Evolutionary conservation across 306 rosid species (phyloP).

Genomic region (Rosa chinensis): DNA sequence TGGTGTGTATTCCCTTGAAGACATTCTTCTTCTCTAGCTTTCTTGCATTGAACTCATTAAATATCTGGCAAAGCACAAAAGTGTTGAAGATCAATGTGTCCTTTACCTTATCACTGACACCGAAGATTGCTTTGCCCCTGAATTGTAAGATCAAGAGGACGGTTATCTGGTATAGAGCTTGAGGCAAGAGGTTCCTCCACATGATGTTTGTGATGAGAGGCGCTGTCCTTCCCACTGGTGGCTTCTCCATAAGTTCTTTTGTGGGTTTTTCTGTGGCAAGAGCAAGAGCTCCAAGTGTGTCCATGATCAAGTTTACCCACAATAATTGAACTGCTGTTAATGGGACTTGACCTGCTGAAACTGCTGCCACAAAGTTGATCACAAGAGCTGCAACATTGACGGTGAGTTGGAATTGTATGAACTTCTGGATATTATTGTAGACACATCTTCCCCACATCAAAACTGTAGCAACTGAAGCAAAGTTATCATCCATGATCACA

Average conservation of each 20-base stretch:
- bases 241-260: slow-evolving; percentile 27
- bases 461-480: slow-evolving; percentile 32
- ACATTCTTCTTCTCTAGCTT: slow-evolving; percentile 41
- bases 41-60: slow-evolving; percentile 46
- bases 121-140: slow-evolving; percentile 26
- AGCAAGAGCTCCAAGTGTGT: slow-evolving; percentile 39
- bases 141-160: slow-evolving; percentile 30
- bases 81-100: slow-evolving; percentile 41
- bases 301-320: slow-evolving; percentile 44
- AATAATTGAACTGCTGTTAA: slow-evolving; percentile 33
- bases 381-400: slow-evolving; percentile 36
- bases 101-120: slow-evolving; percentile 27
- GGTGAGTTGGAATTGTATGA: slow-evolving; percentile 44
- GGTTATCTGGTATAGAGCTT: slow-evolving; percentile 31
- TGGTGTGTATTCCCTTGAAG: slow-evolving; percentile 38
- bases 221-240: slow-evolving; percentile 30
- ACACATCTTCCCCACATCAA: slow-evolving; percentile 47
- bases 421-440: slow-evolving; percentile 37
- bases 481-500: slow-evolving; percentile 39
- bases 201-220: slow-evolving; percentile 41
- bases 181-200: slow-evolving; percentile 44
- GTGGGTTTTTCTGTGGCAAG: slow-evolving; percentile 41
- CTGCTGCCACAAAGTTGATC: slow-evolving; percentile 37
- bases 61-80: slow-evolving; percentile 40
- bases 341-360: slow-evolving; percentile 33